phyloP scores from a whole-genome alignment of 2,329 filamentous ascomycete genomes.

The Curvularia sp. region DNA sequence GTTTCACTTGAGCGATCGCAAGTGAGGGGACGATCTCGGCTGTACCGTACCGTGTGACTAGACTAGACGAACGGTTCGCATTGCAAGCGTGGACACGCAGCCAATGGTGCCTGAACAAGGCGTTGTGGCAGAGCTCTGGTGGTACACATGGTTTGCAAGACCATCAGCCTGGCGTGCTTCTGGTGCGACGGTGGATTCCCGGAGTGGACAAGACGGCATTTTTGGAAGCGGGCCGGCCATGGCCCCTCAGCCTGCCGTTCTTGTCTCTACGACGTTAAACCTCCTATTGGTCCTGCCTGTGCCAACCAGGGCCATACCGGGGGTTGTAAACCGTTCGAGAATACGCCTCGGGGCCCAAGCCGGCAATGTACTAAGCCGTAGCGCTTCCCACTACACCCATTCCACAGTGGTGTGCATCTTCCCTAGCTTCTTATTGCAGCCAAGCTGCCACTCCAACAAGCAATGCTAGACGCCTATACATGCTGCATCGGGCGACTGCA shows the following conservation, averaged over 20 bases:
- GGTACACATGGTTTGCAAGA: not conserved
- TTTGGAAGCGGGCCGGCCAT: slow-evolving; percentile 7
- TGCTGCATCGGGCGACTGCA: not conserved
- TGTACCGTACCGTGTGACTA: slow-evolving; percentile 17
- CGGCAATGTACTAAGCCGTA: slow-evolving; percentile 12
- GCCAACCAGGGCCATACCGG: slow-evolving; percentile 8
- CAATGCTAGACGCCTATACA: not conserved
- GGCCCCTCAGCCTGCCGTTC: slow-evolving; percentile 5
- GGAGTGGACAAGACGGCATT: slow-evolving; percentile 5
- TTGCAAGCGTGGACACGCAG: not conserved
- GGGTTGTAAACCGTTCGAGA: slow-evolving; percentile 15
- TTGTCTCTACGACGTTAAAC: slow-evolving; percentile 5
- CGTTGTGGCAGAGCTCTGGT: not conserved
- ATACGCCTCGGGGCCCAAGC: slow-evolving; percentile 13
- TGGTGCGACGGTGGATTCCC: slow-evolving; percentile 6
- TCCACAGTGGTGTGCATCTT: not conserved
- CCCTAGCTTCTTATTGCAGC: not conserved
- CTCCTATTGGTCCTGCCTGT: slow-evolving; percentile 7
- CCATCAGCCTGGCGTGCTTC: not conserved
- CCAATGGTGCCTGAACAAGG: not conserved
- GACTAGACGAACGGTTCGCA: slow-evolving; percentile 18
- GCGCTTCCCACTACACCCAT: slow-evolving; percentile 11
- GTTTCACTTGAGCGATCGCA: slow-evolving; percentile 13
- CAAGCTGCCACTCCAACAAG: not conserved
- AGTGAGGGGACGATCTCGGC: slow-evolving; percentile 9